These are phyloP conservation scores for Grifola frondosa DNA, from an alignment of 1,284 basidiomycete genomes.

Conservation along the genomic window DNA sequence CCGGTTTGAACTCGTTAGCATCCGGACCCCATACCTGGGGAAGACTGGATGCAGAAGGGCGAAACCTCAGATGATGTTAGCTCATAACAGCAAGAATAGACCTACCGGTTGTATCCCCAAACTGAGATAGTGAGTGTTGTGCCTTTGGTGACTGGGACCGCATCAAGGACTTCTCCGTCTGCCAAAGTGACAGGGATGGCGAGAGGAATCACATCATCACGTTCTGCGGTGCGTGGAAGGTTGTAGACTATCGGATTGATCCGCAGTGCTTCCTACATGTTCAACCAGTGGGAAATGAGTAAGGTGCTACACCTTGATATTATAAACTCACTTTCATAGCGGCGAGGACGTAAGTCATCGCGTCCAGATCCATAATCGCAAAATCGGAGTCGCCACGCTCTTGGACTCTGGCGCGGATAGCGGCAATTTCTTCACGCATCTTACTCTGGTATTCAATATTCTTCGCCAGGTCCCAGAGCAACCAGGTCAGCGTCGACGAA, in stretches of 20 bases:
- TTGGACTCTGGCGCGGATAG: slow-evolving; percentile 30
- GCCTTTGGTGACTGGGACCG: slow-evolving; percentile 32
- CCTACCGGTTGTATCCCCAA: slow-evolving; percentile 33
- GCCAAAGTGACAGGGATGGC: slow-evolving; percentile 14
- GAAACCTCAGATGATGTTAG: not conserved
- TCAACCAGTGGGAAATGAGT: too few species aligned
- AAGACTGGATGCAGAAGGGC: slow-evolving; percentile 36
- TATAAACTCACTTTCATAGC: slow-evolving; percentile 38
- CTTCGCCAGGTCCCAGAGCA: slow-evolving; percentile 39
- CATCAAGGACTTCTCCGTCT: slow-evolving; percentile 26
- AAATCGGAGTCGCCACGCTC: slow-evolving; percentile 39
- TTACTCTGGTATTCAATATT: slow-evolving; percentile 35
- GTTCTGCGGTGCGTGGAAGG: slow-evolving; percentile 19
- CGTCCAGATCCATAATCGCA: slow-evolving; percentile 42
- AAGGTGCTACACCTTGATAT: not conserved
- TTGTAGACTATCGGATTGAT: slow-evolving; percentile 21
- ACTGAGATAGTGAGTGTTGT: slow-evolving; percentile 33
- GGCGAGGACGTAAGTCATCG: slow-evolving; percentile 49
- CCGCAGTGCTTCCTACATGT: slow-evolving; percentile 23
- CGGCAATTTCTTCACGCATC: slow-evolving; percentile 40
- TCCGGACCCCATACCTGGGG: slow-evolving; percentile 51
- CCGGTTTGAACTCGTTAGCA: slow-evolving; percentile 51
- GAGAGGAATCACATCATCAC: slow-evolving; percentile 29
- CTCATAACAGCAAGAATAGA: not conserved
- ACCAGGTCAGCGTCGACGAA: slow-evolving; percentile 38